Evolutionary conservation across 2,329 filamentous ascomycete genomes (phyloP), one percentile per base, ranked within the genome.

Genomic region (Pseudogymnoascus sp.): DNA sequence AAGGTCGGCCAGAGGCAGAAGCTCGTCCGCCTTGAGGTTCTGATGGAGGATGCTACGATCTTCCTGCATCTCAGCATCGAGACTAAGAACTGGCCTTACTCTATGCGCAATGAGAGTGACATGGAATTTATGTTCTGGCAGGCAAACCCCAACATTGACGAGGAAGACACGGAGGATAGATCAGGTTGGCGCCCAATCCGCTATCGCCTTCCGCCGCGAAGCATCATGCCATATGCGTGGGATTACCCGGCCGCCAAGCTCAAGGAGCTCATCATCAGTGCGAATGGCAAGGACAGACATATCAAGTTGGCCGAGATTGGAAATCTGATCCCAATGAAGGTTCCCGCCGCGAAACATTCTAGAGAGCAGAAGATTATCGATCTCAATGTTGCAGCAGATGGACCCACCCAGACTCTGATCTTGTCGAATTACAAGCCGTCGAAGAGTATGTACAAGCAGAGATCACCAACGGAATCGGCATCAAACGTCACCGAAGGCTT

Each of bases 151-250:
- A 96, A 93, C 69, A 79, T 96, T 8, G 93, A 96, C 65, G 93
- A 97, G 66, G 93, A 97, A 65, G 93, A 93, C 63, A 82, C 83
- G 4, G 88, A 91, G 69, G 90, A 97, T 71, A 81, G 87, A 64
- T 93, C 90, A 62, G 91, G 91, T 3, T 99, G 95, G 91, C 89
- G 90, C 67, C 93, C 92, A 1, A 91, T 99, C 66, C 84, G 91
- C 62, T 99, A 99, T 76, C 88, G 93, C 34, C 80, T 99, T 31
- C 96, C 96, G 1, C 87, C 93, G 11, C 84, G 95, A 65, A 97
- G 93, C 75, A 97, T 99, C 75, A 99, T 99, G 95, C 95, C 96
- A 0, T 99, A 99, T 72, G 93, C 95, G 1, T 99, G 95, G 95
- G 96, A 99, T 73, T 99, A 96, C 76, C 96, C 95, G 1, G 93